Evolutionary conservation across 148 eudicot species (phyloP), one percentile per base, ranked within the genome.

Genomic region (Linanthus parryae): DNA sequence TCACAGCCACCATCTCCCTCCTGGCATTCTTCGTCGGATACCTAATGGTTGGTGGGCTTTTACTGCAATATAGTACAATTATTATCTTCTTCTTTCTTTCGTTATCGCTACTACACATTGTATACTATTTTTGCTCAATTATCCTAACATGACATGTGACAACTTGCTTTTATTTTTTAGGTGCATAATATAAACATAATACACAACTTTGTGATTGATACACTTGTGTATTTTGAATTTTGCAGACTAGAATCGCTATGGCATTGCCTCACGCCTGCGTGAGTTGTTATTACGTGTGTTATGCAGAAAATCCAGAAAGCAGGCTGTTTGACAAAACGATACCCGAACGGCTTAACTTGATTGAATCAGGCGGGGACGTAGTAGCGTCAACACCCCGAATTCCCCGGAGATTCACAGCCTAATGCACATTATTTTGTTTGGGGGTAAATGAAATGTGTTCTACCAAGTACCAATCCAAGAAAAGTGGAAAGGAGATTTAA

Each of bases 231-330:
- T 15, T 10, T 23, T 22, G 27, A 27, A 46, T 44, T 14, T 63
- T 52, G 5, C 82, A 92, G 98, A 92, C 98, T 2, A 79, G 98
- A 74, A 92, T 92, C 26, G 80, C 90, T 35, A 87, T 92, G 98
- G 98, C 98, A 23, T 50, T 92, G 73, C 89, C 95, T 26, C 98
- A 92, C 50, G 98, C 96, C 9, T 87, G 98, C 64, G 96, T 92
- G 65, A 73, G 88, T 62, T 81, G 98, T 72, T 92, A 73, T 85
- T 92, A 79, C 38, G 98, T 86, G 20, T 92, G 98, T 66, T 92
- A 84, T 41, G 96, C 98, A 5, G 98, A 92, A 73, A 76, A 84
- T 65, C 94, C 96, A 0, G 64, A 75, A 1, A 92, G 69, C 66
- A 70, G 88, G 47, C 58, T 84, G 47, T 92, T 87, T 57, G 96